phyloP scores from a whole-genome alignment of 306 rosid genomes.

The Geum urbanum region DNA sequence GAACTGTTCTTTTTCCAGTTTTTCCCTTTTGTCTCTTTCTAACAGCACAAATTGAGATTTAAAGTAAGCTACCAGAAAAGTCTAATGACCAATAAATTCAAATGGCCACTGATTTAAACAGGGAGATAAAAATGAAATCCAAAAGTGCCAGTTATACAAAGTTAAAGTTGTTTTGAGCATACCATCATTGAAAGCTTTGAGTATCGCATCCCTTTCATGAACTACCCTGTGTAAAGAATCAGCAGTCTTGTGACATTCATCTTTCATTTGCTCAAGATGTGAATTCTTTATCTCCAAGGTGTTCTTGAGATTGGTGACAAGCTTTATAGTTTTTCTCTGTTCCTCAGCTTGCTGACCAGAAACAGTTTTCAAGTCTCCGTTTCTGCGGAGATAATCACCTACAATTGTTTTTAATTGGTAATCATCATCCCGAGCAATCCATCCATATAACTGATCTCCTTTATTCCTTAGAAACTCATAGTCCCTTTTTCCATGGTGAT shows the following conservation, averaged over 20 bases:
- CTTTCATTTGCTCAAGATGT: slow-evolving; percentile 41
- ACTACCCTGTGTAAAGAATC: slow-evolving; percentile 36
- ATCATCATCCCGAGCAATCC: slow-evolving; percentile 56
- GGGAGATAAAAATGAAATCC: not conserved
- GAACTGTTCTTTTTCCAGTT: slow-evolving; percentile 24
- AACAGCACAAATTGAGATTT: slow-evolving; percentile 17
- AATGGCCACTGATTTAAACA: not conserved
- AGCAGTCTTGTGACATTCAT: slow-evolving; percentile 34
- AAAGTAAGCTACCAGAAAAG: slow-evolving; percentile 15
- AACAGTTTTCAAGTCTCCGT: slow-evolving; percentile 46
- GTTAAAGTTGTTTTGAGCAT: slow-evolving; percentile 13
- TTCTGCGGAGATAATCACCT: slow-evolving; percentile 35
- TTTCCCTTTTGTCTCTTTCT: slow-evolving; percentile 50
- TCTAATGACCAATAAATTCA: not conserved
- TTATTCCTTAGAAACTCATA: slow-evolving; percentile 21
- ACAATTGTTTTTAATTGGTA: slow-evolving; percentile 18
- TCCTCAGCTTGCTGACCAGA: slow-evolving; percentile 42
- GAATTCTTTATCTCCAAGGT: slow-evolving; percentile 43
- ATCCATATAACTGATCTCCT: slow-evolving; percentile 54
- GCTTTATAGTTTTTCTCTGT: slow-evolving; percentile 35
- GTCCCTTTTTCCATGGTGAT: slow-evolving; percentile 51
- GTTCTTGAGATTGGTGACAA: slow-evolving; percentile 41
- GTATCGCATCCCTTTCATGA: slow-evolving; percentile 40
- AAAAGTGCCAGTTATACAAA: not conserved
- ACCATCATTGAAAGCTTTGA: slow-evolving; percentile 48